Evolutionary conservation across 192 early-diverging fungal species (phyloP), one percentile per base, ranked within the genome.

Genomic region (Coemansia sp.): DNA sequence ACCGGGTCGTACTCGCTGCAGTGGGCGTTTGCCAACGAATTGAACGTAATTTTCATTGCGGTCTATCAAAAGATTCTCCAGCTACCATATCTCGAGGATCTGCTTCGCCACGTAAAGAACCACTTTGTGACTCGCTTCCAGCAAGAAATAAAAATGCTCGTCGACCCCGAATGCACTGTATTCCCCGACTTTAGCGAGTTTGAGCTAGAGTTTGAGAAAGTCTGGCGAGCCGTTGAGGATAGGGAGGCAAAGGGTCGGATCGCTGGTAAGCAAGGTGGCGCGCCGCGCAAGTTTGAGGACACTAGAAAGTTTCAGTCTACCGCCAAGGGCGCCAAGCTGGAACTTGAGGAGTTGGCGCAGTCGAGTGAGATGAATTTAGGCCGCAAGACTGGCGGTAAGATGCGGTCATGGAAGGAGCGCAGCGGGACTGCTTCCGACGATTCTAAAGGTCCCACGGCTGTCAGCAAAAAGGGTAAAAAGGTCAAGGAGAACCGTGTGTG

Each of bases 51-150:
- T 39, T 94, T 94, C 78, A 86, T 94, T 31, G 89, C 89, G 23
- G 94, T 91, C 6, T 94, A 94, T 67, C 91, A 93, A 62, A 94
- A 94, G 78, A 88, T 92, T 1, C 86, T 95, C 7, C 90, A 91
- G 63, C 85, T 97, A 9, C 77, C 90, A 2, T 94, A 95, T 65
- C 84, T 94, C 46, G 91, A 93, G 53, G 92, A 94, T 51, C 83
- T 97, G 50, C 76, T 96, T 18, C 84, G 85, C 38, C 85, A 81
- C 16, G 84, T 88, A 10, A 89, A 89, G 62, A 73, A 81, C 24
- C 75, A 87, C 18, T 96, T 96, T 71, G 72, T 85, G 20, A 76
- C 83, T 0, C 82, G 82, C 9, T 95, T 86, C 66, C 59, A 75
- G 31, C 39, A 33, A 3, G 71, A 82, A 7, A 70, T 79, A 18